Base-by-base conservation (phyloP, 495 filamentous ascomycete species). In the Terfezia boudieri region DNA sequence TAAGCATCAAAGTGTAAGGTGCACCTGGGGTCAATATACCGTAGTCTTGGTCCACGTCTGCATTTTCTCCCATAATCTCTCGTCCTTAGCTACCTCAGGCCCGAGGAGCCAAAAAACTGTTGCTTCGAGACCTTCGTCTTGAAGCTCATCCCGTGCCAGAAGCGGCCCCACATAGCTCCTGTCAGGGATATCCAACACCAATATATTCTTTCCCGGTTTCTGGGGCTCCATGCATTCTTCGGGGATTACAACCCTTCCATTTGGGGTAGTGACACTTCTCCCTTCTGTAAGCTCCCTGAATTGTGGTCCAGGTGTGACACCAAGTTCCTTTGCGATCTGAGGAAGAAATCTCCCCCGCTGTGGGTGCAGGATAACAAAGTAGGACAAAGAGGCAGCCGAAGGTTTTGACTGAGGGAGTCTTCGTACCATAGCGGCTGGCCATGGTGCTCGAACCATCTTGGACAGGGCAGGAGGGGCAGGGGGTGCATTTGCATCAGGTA, bases 261-360 rank as follows among this genome's bases (percentile, higher is more conserved):
- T 69, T 11, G 73, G 60, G 12, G 75, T 71, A 35, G 62, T 64
- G 1, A 81, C 72, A 58, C 61, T 71, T 56, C 77, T 26, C 5
- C 79, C 79, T 2, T 52, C 52, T 0, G 72, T 66, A 11, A 86
- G 69, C 37, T 59, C 51, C 9, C 63, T 65, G 57, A 68, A 90
- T n/a, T 76, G 65, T 3, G 63, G 67, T 0, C 70, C 73, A 36
- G 64, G 69, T 16, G 59, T 59, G 0, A 95, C 73, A 4, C 78
- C 78, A 11, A 83, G 64, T 41, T 65, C 66, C 51, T 58, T 66
- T 0, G 88, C 92, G 56, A 69, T 75, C n/a, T 71, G 55, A 5
- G 73, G 64, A 23, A 81, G 70, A 63, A 99, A 95, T 61, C 81
- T 88, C 12, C 90, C 90, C 26, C 89, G 76, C 37, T 80, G 71